phyloP scores from a whole-genome alignment of 805 yeast species.

The Brettanomyces sp. region DNA sequence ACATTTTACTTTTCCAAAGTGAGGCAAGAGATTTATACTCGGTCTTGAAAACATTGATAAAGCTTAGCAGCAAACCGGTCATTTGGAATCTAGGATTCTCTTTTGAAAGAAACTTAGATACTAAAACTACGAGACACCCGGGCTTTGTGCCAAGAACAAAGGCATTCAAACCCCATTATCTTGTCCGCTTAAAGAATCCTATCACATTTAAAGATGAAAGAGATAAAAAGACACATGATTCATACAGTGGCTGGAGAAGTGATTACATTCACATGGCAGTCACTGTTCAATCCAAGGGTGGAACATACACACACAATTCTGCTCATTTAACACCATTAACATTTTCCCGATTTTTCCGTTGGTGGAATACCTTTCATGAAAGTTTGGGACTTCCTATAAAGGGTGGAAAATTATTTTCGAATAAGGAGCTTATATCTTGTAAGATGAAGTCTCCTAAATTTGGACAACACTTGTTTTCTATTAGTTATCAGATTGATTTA shows the following conservation, averaged over 20 bases:
- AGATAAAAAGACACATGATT: slow-evolving; percentile 54
- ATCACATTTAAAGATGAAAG: slow-evolving; percentile 25
- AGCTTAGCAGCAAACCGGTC: slow-evolving; percentile 53
- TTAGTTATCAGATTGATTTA: slow-evolving; percentile 68
- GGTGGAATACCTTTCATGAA: slow-evolving; percentile 87
- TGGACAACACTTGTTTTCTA: slow-evolving; percentile 44
- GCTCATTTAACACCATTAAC: slow-evolving; percentile 69
- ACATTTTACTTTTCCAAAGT: slow-evolving; percentile 6
- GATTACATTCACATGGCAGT: slow-evolving; percentile 71
- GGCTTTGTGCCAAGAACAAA: slow-evolving; percentile 31
- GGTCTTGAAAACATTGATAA: slow-evolving; percentile 44
- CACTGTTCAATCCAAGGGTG: slow-evolving; percentile 34
- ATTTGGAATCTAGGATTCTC: slow-evolving; percentile 69
- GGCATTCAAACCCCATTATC: slow-evolving; percentile 50
- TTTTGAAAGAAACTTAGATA: slow-evolving; percentile 53
- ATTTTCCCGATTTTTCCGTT: slow-evolving; percentile 57
- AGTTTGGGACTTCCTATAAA: slow-evolving; percentile 72
- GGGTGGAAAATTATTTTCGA: slow-evolving; percentile 58
- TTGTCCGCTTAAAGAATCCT: slow-evolving; percentile 50
- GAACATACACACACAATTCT: slow-evolving; percentile 41
- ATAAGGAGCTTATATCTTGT: slow-evolving; percentile 25
- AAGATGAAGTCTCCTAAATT: slow-evolving; percentile 20
- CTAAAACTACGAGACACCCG: slow-evolving; percentile 24
- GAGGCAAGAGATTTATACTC: slow-evolving; percentile 28
- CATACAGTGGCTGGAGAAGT: slow-evolving; percentile 72